Conservation (phyloP, 108 stramenopile species). For the Nannochloropsis oceanica region DNA sequence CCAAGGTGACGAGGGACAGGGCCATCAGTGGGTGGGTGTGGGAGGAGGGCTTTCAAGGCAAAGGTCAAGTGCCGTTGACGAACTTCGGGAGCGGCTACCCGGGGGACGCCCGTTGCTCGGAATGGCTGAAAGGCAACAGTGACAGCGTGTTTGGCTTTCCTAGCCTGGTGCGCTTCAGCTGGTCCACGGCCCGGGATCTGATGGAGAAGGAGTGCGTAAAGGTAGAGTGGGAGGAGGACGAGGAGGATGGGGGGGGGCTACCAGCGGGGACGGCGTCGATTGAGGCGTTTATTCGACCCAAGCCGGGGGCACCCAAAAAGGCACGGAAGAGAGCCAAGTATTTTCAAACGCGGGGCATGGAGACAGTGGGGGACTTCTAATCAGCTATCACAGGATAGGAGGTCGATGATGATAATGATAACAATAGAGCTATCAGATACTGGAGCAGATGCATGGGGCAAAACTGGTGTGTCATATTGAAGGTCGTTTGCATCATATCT, state of each 20-base stretch:
- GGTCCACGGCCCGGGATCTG: conserved; percentile 34
- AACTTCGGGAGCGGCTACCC: conserved; percentile 32
- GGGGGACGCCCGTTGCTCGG: conserved; percentile 20
- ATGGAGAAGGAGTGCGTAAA: conserved; percentile 10
- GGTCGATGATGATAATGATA: no score
- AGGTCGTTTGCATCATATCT: no score
- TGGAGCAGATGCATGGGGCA: no score
- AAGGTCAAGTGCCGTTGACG: not conserved
- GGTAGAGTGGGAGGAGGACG: not conserved
- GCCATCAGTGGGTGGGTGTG: conserved; percentile 25
- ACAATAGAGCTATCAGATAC: no score
- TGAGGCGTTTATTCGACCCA: not conserved
- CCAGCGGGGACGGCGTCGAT: not conserved
- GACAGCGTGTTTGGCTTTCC: conserved; percentile 34
- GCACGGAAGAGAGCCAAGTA: not conserved
- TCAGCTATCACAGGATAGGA: not conserved
- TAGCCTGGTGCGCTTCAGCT: conserved; percentile 34
- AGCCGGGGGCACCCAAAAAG: not conserved
- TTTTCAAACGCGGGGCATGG: not conserved
- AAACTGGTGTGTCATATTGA: no score
- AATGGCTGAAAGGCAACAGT: conserved; percentile 8
- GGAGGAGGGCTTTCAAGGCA: conserved; percentile 16
- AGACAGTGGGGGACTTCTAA: not conserved
- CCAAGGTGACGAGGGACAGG: conserved; percentile 38
- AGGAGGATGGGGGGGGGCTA: not conserved